Evolutionary conservation across 179 eudicot genomes (phyloP).

Genomic region (Beta lomatogona): DNA sequence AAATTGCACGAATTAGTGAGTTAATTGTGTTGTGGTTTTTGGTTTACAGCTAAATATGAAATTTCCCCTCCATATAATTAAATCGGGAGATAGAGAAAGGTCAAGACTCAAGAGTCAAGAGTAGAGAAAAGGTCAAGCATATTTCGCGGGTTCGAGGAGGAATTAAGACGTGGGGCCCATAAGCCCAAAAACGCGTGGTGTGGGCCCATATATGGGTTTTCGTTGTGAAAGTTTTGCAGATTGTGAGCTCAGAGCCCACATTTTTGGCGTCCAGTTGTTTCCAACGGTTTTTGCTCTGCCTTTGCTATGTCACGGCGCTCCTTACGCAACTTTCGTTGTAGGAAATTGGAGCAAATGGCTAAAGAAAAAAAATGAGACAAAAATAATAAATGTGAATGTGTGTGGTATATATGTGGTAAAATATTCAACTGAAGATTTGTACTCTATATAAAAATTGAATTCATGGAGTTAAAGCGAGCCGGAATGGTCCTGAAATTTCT

Average conservation of each 20-base stretch:
- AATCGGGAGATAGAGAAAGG: conserved; percentile 1
- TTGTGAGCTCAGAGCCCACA: conserved; percentile 1
- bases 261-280: conserved; percentile 14
- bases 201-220: conserved; percentile 23
- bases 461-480: too few relatives aligned
- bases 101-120: background rate
- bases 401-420: background rate
- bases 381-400: background rate
- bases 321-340: conserved; percentile 9
- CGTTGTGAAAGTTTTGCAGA: background rate
- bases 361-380: background rate
- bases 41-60: conserved; percentile 33
- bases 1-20: background rate
- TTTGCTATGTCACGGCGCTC: conserved; percentile 24
- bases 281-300: conserved; percentile 25
- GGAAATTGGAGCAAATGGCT: background rate
- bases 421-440: too few relatives aligned
- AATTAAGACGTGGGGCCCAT: background rate
- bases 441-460: too few relatives aligned
- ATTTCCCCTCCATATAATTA: background rate
- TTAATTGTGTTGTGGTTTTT: background rate
- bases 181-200: conserved; percentile 23
- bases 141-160: conserved; percentile 21
- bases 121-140: background rate
- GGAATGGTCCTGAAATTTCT: too few relatives aligned